Evolutionary conservation across 306 rosid species (phyloP), one percentile per base, ranked within the genome.

Genomic region (Quillaja saponaria): DNA sequence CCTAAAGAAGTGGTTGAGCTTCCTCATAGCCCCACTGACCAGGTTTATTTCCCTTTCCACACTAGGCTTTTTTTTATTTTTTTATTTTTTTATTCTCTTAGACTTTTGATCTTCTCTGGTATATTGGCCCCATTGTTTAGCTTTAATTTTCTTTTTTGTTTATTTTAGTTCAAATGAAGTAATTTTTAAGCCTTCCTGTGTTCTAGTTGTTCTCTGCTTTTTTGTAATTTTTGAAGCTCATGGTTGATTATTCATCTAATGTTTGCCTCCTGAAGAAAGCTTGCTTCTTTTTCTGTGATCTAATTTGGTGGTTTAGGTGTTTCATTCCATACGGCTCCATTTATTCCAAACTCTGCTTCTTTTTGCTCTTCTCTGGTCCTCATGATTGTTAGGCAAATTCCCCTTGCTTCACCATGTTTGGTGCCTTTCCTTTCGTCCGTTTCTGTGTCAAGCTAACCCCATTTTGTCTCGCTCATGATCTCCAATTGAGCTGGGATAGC

Each of bases 1-100:
- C 44, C 67, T 49, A 64, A 49, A 41, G 68, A 38, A 41, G 17
- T 54, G 47, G 42, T 39, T 57, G 63, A 82, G 58, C 74, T 53
- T 58, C 74, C 83, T 47, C 35, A 72, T 59, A 63, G 37, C 63
- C 48, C 66, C 18, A 51, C 58, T 67, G 60, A 70, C 21, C 69
- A 82, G 96, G 96, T 85, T 58, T 47, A 10, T 11, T 49, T 71
- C 28, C 57, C 25, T 31, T 46, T 8, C 6, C 12, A 62, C 49
- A 17, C 15, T 40, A 6, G 19, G 3, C 13, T 31, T 34, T 13
- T 34, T 21, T 11, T 42, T 41, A 41, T 60, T 61, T 34, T n/a
- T 54, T 34, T 34, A 7, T 51, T 11, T 21, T 17, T 60, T 9
- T 31, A 15, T 3, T 10, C 7, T 4, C 1, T 53, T 67, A 18